Evolutionary conservation across 1,284 basidiomycete species (phyloP).

Genomic region (Boletus coffeatus): DNA sequence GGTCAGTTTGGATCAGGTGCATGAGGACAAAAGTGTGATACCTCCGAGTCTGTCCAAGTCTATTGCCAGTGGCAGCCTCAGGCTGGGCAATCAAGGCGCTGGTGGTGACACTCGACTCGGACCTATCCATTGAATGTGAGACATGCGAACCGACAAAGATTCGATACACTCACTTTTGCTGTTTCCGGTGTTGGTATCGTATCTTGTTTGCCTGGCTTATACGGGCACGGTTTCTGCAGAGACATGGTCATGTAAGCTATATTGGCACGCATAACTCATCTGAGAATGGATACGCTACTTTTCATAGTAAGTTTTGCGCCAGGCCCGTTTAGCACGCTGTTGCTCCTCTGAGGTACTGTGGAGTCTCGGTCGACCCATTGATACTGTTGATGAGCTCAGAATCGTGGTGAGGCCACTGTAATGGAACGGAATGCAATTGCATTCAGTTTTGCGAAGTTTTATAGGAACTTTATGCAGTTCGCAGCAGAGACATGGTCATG

Average conservation of each 20-base stretch:
- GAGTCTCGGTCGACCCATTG: neutral
- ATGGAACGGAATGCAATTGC: neutral
- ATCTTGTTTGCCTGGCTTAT: neutral
- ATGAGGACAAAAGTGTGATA: neutral
- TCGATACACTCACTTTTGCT: neutral
- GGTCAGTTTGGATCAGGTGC: neutral
- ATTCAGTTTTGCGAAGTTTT: neutral
- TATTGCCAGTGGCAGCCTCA: neutral
- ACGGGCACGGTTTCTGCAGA: neutral
- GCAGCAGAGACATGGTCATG: too few species aligned
- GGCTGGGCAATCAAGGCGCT: neutral
- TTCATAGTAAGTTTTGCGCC: neutral
- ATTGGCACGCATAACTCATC: neutral
- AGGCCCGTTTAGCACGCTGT: neutral
- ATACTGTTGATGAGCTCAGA: neutral
- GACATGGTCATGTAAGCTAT: too few species aligned
- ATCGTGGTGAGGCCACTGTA: too few species aligned
- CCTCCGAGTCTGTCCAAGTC: neutral
- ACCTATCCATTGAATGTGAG: neutral
- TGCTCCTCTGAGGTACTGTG: neutral
- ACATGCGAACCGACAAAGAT: too few species aligned
- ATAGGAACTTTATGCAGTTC: neutral
- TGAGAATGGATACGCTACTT: neutral
- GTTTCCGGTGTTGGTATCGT: neutral
- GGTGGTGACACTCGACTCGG: neutral